Conservation (phyloP, 768 basidiomycete genomes). For the Suillus spraguei region DNA sequence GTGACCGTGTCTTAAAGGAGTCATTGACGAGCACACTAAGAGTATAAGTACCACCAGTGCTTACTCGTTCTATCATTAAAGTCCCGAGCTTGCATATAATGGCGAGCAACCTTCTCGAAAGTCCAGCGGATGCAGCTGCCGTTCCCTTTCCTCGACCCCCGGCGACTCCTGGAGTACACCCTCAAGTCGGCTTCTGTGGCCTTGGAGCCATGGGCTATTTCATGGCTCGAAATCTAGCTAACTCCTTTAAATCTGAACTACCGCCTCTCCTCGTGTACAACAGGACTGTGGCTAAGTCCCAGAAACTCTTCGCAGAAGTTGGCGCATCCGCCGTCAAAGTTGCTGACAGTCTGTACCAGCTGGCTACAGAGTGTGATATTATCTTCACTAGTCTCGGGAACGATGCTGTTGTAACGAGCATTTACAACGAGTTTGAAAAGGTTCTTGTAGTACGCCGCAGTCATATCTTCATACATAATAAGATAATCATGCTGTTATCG, state of each 20-base stretch:
- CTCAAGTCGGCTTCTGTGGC: slow-evolving; percentile 47
- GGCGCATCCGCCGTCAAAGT: slow-evolving; percentile 56
- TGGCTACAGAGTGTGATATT: slow-evolving; percentile 70
- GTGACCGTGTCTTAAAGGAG: not conserved
- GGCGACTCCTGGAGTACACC: slow-evolving; percentile 43
- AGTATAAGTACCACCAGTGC: not conserved
- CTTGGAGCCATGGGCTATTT: slow-evolving; percentile 71
- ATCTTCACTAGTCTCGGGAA: slow-evolving; percentile 74
- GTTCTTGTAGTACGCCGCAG: slow-evolving; percentile 52
- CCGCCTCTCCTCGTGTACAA: slow-evolving; percentile 77
- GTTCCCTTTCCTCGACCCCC: slow-evolving; percentile 62
- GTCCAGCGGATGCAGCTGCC: slow-evolving; percentile 16
- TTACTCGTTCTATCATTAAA: not conserved
- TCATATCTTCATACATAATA: slow-evolving; percentile 2
- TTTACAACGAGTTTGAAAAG: slow-evolving; percentile 62
- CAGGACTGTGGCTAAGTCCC: slow-evolving; percentile 60
- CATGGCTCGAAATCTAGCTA: slow-evolving; percentile 83
- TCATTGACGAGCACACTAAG: not conserved
- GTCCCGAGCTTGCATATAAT: slow-evolving; percentile 4
- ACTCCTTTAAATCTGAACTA: slow-evolving; percentile 42
- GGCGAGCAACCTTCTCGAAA: slow-evolving; percentile 11
- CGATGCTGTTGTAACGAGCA: slow-evolving; percentile 66
- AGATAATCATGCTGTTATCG: slow-evolving; percentile 12
- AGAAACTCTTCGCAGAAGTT: slow-evolving; percentile 57
- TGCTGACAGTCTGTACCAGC: slow-evolving; percentile 56